These are phyloP conservation scores for Brassica rapa DNA, from an alignment of 345 rosid species.

Conservation along the genomic window DNA sequence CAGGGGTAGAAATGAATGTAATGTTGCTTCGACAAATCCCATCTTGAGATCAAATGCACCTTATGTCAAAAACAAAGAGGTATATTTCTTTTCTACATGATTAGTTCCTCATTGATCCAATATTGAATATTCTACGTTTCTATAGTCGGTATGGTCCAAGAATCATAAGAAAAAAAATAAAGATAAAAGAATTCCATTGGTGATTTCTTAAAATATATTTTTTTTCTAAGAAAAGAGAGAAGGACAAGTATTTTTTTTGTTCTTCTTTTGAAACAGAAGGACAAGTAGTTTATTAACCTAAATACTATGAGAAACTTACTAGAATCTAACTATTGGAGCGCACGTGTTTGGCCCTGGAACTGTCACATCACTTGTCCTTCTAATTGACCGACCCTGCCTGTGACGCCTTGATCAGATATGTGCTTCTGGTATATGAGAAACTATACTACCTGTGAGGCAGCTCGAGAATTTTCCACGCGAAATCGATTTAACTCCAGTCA, in stretches of 20 bases:
- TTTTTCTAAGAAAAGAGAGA: background rate
- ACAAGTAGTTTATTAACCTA: background rate
- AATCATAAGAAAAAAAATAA: background rate
- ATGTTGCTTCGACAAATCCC: background rate
- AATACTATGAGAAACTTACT: constrained; percentile 6
- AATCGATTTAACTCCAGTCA: background rate
- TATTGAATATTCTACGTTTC: background rate
- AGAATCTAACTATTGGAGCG: background rate
- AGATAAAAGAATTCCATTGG: constrained; percentile 44
- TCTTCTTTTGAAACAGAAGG: too few species aligned
- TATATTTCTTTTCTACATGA: background rate
- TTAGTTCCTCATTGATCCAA: background rate
- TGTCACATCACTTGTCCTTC: background rate
- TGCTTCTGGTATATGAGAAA: constrained; percentile 28
- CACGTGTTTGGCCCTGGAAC: background rate
- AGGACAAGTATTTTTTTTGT: constrained; percentile 1
- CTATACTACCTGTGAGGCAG: background rate
- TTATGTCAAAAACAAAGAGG: background rate
- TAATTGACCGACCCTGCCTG: background rate
- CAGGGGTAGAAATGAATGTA: background rate
- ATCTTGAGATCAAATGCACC: background rate
- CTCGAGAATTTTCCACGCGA: background rate
- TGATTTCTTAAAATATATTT: constrained; percentile 25
- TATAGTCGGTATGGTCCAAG: background rate
- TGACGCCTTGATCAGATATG: background rate